Percentiles rank a stretch among this genome's conserved stretches.
Evolutionary conservation across 495 filamentous ascomycete genomes (phyloP).

Genomic region (Monascus purpureus): DNA sequence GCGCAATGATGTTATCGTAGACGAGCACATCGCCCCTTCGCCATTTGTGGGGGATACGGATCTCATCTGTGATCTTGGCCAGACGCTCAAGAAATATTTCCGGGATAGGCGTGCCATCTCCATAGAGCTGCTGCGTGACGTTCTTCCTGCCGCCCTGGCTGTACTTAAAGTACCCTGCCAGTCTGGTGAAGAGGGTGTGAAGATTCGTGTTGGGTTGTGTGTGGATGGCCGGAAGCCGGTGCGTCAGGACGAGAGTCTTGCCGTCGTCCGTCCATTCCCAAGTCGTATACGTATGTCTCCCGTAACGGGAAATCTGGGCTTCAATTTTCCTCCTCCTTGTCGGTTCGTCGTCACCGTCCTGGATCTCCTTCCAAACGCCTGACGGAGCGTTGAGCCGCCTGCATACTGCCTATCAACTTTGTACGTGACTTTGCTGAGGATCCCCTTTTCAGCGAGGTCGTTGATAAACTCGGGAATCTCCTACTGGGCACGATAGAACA

Average conservation of each 20-base stretch:
- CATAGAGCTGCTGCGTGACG: slow-evolving; percentile 20
- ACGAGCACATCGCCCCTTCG: slow-evolving; percentile 27
- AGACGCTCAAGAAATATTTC: slow-evolving; percentile 30
- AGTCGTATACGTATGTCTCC: slow-evolving; percentile 18
- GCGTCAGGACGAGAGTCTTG: slow-evolving; percentile 18
- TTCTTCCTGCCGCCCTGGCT: slow-evolving; percentile 10
- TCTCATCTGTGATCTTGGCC: slow-evolving; percentile 34
- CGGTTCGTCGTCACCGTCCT: slow-evolving; percentile 29
- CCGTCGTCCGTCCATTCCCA: slow-evolving; percentile 36
- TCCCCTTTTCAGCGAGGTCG: slow-evolving; percentile 30
- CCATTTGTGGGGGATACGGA: slow-evolving; percentile 31
- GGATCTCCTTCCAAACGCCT: slow-evolving; percentile 39
- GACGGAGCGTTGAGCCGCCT: slow-evolving; percentile 34
- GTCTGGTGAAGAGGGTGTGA: slow-evolving; percentile 37
- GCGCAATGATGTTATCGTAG: slow-evolving; percentile 33
- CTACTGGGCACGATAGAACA: slow-evolving; percentile 32
- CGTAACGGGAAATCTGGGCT: slow-evolving; percentile 33
- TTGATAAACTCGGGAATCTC: slow-evolving; percentile 35
- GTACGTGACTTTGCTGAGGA: slow-evolving; percentile 31
- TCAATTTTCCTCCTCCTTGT: slow-evolving; percentile 32
- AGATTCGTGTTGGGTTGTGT: slow-evolving; percentile 34
- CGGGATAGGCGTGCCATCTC: slow-evolving; percentile 39
- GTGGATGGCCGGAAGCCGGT: slow-evolving; percentile 30
- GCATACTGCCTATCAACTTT: slow-evolving; percentile 27
- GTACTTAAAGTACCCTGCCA: slow-evolving; percentile 33